These are phyloP conservation scores for Geotrichum fermentans DNA, from an alignment of 1,139 yeast genomes.

Conservation along the genomic window DNA sequence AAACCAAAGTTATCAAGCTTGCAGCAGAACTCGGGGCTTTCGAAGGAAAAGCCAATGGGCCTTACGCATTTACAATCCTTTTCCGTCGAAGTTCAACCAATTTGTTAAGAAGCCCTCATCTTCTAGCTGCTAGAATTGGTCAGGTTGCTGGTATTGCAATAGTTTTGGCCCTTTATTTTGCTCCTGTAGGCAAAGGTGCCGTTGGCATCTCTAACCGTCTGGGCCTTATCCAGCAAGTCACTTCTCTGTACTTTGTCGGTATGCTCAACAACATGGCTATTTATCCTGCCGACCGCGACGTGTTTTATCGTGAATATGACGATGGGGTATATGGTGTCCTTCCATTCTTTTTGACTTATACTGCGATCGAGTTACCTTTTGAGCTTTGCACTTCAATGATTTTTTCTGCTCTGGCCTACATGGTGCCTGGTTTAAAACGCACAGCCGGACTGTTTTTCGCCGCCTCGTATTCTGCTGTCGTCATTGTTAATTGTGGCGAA, in stretches of 20 bases:
- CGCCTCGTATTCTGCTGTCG: slow-evolving; percentile 51
- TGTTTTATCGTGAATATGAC: slow-evolving; percentile 72
- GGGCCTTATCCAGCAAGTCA: slow-evolving; percentile 70
- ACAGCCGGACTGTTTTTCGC: slow-evolving; percentile 63
- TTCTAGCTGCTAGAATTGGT: slow-evolving; percentile 59
- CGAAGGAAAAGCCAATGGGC: slow-evolving; percentile 33
- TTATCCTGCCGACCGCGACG: slow-evolving; percentile 67
- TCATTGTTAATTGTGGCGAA: slow-evolving; percentile 71
- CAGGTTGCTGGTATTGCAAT: slow-evolving; percentile 64
- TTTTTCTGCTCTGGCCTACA: slow-evolving; percentile 57
- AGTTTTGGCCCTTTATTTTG: slow-evolving; percentile 62
- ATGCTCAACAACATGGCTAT: slow-evolving; percentile 70
- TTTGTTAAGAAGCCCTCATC: slow-evolving; percentile 56
- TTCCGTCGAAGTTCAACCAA: slow-evolving; percentile 48
- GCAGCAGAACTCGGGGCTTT: slow-evolving; percentile 23
- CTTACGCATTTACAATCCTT: slow-evolving; percentile 42
- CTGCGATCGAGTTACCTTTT: slow-evolving; percentile 67
- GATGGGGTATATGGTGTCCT: slow-evolving; percentile 67
- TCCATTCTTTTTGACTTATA: slow-evolving; percentile 62
- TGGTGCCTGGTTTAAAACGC: slow-evolving; percentile 72
- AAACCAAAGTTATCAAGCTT: slow-evolving; percentile 1
- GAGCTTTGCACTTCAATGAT: slow-evolving; percentile 58
- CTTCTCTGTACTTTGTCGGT: slow-evolving; percentile 72
- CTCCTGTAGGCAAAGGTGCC: slow-evolving; percentile 58
- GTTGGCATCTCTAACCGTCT: slow-evolving; percentile 62